Evolutionary conservation across 345 rosid genomes (phyloP).

Genomic region (Excoecaria agallocha): DNA sequence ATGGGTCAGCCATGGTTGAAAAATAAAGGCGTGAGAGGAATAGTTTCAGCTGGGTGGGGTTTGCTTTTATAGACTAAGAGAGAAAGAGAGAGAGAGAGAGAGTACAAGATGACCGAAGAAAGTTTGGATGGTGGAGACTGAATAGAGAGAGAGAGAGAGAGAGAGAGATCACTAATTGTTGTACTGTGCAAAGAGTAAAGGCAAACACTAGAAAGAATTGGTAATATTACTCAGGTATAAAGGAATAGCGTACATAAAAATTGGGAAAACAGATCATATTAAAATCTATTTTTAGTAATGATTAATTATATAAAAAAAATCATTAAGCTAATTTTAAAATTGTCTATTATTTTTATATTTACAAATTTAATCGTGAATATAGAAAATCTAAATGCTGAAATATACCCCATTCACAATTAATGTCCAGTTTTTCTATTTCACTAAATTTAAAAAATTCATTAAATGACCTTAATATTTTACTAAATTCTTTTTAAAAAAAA

Average conservation of each 20-base stretch:
- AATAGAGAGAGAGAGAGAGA: constrained; percentile 3
- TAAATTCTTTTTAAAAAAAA: too few species aligned
- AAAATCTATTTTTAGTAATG: too few species aligned
- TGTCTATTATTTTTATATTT: too few species aligned
- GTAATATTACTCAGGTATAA: not conserved
- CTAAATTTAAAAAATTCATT: too few species aligned
- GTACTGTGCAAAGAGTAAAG: constrained; percentile 19
- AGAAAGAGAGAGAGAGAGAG: constrained; percentile 36
- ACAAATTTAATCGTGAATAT: too few species aligned
- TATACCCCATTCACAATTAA: too few species aligned
- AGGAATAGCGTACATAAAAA: not conserved
- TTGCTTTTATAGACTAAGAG: constrained; percentile 48
- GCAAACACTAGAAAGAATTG: not conserved
- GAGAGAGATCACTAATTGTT: not conserved
- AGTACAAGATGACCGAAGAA: constrained; percentile 44
- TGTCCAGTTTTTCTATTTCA: too few species aligned
- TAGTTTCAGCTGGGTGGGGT: constrained; percentile 41
- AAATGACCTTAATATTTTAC: too few species aligned
- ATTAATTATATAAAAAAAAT: too few species aligned
- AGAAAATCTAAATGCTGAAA: too few species aligned
- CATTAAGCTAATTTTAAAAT: too few species aligned
- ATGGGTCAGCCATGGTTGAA: constrained; percentile 79
- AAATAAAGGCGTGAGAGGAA: constrained; percentile 21
- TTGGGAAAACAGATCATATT: too few species aligned
- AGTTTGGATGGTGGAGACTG: constrained; percentile 39